Evolutionary conservation across 257 asterid genomes (phyloP).

Genomic region (Thymus quinquecostatus): DNA sequence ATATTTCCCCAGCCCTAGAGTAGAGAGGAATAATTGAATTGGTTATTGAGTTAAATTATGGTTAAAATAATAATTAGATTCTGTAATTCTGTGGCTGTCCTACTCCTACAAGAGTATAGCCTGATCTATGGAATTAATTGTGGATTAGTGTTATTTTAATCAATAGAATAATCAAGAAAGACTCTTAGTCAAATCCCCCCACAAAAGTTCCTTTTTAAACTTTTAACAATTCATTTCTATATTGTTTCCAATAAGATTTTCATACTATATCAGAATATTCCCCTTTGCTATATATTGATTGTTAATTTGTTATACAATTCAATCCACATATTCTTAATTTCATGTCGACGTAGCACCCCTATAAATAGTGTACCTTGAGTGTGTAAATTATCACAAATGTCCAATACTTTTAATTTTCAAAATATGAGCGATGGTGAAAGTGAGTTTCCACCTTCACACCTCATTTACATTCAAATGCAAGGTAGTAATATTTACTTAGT

Average conservation of each 20-base stretch:
- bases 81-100: slow-evolving; percentile 37
- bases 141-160: slow-evolving; percentile 16
- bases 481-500: too few species aligned
- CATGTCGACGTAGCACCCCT: too few species aligned
- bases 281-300: background rate
- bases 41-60: slow-evolving; percentile 28
- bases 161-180: slow-evolving; percentile 28
- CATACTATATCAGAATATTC: background rate
- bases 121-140: slow-evolving; percentile 30
- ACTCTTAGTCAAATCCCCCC: slow-evolving; percentile 38
- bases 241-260: slow-evolving; percentile 1
- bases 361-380: too few species aligned
- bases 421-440: too few species aligned
- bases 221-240: slow-evolving; percentile 26
- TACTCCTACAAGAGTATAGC: slow-evolving; percentile 20
- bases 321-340: background rate
- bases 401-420: too few species aligned
- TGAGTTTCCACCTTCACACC: too few species aligned
- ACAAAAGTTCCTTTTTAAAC: slow-evolving; percentile 24
- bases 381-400: too few species aligned
- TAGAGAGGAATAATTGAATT: slow-evolving; percentile 5
- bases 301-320: background rate
- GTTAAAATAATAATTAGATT: slow-evolving; percentile 34
- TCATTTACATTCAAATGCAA: too few species aligned
- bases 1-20: too few species aligned